phyloP scores from a whole-genome alignment of 2,329 filamentous ascomycete species.

The Epichloe uncinata region DNA sequence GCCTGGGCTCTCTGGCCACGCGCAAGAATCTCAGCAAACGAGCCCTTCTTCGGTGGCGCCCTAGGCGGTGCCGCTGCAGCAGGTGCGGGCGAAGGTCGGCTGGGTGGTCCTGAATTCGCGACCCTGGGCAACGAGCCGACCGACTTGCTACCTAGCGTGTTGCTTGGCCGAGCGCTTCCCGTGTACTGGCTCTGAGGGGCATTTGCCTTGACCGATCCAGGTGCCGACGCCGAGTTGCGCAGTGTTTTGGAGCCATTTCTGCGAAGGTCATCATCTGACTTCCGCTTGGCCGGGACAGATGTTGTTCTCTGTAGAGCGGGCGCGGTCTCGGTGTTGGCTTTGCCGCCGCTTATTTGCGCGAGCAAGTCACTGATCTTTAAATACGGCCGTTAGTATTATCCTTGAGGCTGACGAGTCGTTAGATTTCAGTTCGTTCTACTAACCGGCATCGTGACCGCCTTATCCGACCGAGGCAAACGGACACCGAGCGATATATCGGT shows the following conservation, averaged over 20 bases:
- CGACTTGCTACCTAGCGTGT: constrained; percentile 12
- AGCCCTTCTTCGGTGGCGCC: constrained; percentile 53
- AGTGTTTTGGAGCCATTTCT: constrained; percentile 28
- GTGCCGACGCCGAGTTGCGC: constrained; percentile 11
- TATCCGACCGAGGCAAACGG: background rate
- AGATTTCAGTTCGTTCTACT: constrained; percentile 7
- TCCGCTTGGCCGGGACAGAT: constrained; percentile 35
- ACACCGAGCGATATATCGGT: background rate
- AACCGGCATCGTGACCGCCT: constrained; percentile 17
- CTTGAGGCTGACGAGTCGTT: background rate
- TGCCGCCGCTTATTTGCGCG: constrained; percentile 46
- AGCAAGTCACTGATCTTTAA: constrained; percentile 23
- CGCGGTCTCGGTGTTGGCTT: constrained; percentile 24
- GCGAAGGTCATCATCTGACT: constrained; percentile 38
- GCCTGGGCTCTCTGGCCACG: constrained; percentile 54
- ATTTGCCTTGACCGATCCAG: background rate
- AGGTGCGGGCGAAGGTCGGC: constrained; percentile 13
- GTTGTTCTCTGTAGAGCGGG: constrained; percentile 15
- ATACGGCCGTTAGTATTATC: background rate
- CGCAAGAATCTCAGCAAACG: constrained; percentile 61
- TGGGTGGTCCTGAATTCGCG: constrained; percentile 9
- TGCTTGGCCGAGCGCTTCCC: constrained; percentile 6
- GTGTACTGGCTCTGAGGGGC: background rate
- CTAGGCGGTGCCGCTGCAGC: constrained; percentile 25
- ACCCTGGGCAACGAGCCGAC: constrained; percentile 13